Evolutionary conservation across 331 rosid species (phyloP).

Genomic region (Telfairia occidentalis): DNA sequence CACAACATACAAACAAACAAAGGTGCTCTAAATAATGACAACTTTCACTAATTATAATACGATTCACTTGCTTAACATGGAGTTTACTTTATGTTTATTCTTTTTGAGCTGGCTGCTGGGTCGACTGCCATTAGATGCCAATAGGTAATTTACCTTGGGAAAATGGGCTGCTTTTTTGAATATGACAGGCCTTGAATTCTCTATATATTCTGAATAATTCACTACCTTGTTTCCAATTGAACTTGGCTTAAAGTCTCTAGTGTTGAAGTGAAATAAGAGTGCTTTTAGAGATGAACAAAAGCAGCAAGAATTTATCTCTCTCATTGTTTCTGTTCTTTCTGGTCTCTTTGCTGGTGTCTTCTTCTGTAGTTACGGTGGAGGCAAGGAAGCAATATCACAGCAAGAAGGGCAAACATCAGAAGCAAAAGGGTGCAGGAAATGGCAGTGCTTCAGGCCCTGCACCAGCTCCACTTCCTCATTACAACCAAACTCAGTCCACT

Average conservation of each 20-base stretch:
- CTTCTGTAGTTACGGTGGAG: slow-evolving; percentile 36
- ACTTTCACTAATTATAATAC: neutral
- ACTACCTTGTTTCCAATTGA: neutral
- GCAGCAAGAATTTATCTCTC: slow-evolving; percentile 20
- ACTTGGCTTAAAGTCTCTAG: slow-evolving; percentile 17
- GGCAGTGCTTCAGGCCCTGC: slow-evolving; percentile 23
- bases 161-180: neutral
- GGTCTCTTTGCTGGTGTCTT: slow-evolving; percentile 26
- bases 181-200: neutral
- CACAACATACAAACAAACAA: neutral
- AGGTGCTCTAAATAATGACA: neutral
- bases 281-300: slow-evolving; percentile 29
- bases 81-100: slow-evolving; percentile 3
- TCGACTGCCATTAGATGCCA: neutral
- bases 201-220: slow-evolving; percentile 8
- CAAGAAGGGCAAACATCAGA: slow-evolving; percentile 37
- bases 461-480: slow-evolving; percentile 41
- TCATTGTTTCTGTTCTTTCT: slow-evolving; percentile 26
- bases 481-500: slow-evolving; percentile 16
- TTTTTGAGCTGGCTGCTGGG: slow-evolving; percentile 1
- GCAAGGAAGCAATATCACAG: slow-evolving; percentile 42
- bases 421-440: slow-evolving; percentile 22
- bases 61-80: neutral
- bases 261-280: slow-evolving; percentile 3
- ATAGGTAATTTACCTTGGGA: neutral